Evolutionary conservation across 2,329 filamentous ascomycete species (phyloP).

Genomic region (Gremmenia infestans): DNA sequence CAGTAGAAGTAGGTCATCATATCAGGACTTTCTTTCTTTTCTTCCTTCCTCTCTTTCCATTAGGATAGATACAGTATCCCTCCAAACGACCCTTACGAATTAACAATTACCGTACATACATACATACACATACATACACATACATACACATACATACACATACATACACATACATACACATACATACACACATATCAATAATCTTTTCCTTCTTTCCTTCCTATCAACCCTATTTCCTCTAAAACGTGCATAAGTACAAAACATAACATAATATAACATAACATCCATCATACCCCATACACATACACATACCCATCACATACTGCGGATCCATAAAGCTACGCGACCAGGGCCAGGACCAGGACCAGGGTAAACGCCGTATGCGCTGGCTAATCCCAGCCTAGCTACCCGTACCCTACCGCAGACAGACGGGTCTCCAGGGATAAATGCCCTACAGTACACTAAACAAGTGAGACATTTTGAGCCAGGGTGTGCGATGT

Average conservation of each 20-base stretch:
- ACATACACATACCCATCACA: too few relatives aligned
- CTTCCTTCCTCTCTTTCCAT: neutral
- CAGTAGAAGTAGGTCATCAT: neutral
- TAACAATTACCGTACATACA: too few relatives aligned
- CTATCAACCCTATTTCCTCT: too few relatives aligned
- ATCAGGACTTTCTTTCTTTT: neutral
- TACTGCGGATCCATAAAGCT: too few relatives aligned
- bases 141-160: too few relatives aligned
- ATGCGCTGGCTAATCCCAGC: neutral
- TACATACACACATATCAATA: too few relatives aligned
- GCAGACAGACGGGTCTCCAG: neutral
- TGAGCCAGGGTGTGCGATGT: neutral
- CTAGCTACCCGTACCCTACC: neutral
- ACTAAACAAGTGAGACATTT: neutral
- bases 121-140: too few relatives aligned
- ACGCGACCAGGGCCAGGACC: neutral
- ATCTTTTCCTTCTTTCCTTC: too few relatives aligned
- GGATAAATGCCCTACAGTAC: neutral
- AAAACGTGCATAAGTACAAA: too few relatives aligned
- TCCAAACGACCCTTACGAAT: neutral
- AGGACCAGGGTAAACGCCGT: neutral
- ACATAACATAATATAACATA: too few relatives aligned
- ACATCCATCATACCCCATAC: too few relatives aligned
- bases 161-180: too few relatives aligned
- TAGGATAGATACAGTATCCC: neutral